Evolutionary conservation across 352 stramenopile genomes (phyloP).

Genomic region (Globisporangium spinosum): DNA sequence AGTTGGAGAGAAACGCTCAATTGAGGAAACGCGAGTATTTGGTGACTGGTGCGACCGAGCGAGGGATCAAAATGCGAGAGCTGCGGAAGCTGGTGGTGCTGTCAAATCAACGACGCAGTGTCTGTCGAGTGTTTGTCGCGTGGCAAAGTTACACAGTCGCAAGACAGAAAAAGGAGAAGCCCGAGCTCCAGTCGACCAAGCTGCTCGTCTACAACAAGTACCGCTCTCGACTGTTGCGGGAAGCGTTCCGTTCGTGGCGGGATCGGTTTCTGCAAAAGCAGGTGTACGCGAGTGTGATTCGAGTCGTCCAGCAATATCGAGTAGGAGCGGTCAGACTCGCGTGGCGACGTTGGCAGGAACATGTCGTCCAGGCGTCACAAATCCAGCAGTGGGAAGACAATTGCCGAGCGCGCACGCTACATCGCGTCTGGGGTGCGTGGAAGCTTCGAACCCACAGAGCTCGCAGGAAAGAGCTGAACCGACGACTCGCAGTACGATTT

Average conservation of each 20-base stretch:
- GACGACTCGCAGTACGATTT: conserved; percentile 16
- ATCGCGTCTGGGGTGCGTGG: conserved; percentile 10
- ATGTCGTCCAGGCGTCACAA: neutral
- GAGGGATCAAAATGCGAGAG: neutral
- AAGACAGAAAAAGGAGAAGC: neutral
- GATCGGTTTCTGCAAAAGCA: neutral
- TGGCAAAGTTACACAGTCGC: neutral
- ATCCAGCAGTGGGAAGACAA: neutral
- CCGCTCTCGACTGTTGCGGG: conserved; percentile 2
- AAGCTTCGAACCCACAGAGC: neutral
- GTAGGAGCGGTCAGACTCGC: neutral
- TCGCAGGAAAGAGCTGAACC: conserved; percentile 9
- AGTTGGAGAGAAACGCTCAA: conserved; percentile 5
- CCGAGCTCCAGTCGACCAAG: neutral
- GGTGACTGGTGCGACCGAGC: neutral
- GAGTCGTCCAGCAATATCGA: neutral
- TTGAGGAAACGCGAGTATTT: neutral
- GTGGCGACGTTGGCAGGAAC: conserved; percentile 12
- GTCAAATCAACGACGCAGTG: neutral
- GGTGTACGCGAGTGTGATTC: neutral
- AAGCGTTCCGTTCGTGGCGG: conserved; percentile 14
- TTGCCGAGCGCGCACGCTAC: neutral
- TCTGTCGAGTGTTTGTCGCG: neutral
- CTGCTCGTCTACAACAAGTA: conserved; percentile 10
- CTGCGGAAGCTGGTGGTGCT: neutral